Base-by-base conservation (phyloP, 495 filamentous ascomycete genomes). In the Cladorrhinum samala region DNA sequence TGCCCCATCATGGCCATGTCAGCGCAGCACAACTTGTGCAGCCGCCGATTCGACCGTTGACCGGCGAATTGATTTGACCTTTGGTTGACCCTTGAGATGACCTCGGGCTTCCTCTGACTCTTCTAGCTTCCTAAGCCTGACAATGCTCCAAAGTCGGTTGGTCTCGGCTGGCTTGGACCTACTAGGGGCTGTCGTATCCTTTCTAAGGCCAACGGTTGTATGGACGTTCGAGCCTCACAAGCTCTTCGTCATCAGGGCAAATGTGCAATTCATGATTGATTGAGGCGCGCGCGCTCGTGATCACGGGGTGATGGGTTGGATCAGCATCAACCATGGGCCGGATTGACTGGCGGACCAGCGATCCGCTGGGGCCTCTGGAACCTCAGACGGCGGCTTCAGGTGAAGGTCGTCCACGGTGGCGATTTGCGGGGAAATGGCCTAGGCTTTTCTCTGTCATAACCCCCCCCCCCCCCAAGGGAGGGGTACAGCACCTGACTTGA, bases 381-480 rank as follows among this genome's bases (percentile, higher is more conserved):
- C 39, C 11, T 41, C 13, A 49, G 47, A 47, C 54, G 52, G 23
- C 20, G 33, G 52, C 59, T 51, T 46, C 50, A 37, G 46, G 49
- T 45, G 36, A 43, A 18, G 30, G 42, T 18, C 17, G 16, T 11
- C 27, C 27, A 48, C 39, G 52, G 64, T 67, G 63, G 63, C 60
- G 51, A 64, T 60, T 61, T 62, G 65, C 56, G 65, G 63, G 63
- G 65, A 60, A 68, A 47, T 19, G 50, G 54, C 52, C 57, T 48
- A 48, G 54, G 52, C 45, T 56, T 54, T 50, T 41, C 53, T 43
- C 11, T n/a, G n/a, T n/a, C n/a, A n/a, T n/a, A n/a, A n/a, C n/a
- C n/a, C n/a, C n/a, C n/a, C n/a, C n/a, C n/a, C n/a, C n/a, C n/a
- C n/a, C n/a, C n/a, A n/a, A n/a, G n/a, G n/a, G n/a, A n/a, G 39